Conservation (phyloP, 2,329 filamentous ascomycete genomes). For the Alternaria alternata region DNA sequence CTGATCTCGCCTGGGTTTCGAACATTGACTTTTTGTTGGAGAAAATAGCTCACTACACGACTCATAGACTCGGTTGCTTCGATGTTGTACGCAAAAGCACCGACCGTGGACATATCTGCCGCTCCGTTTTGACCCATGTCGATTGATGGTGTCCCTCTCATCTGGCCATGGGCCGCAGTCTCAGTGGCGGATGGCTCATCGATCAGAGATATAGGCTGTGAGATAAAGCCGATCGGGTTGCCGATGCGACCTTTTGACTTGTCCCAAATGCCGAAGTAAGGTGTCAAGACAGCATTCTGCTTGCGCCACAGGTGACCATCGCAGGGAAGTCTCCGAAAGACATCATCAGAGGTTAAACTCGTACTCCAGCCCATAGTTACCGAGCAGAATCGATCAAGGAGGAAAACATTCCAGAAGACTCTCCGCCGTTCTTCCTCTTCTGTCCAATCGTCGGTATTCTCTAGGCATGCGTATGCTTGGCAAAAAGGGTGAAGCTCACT, state of each 20-base stretch:
- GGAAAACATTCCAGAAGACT: slow-evolving; percentile 32
- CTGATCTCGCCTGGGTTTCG: slow-evolving; percentile 22
- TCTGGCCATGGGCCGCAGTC: not conserved
- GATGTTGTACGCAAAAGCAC: slow-evolving; percentile 30
- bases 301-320: slow-evolving; percentile 33
- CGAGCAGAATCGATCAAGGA: slow-evolving; percentile 28
- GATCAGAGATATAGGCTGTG: slow-evolving; percentile 12
- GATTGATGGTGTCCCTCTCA: not conserved
- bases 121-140: not conserved
- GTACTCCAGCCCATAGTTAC: slow-evolving; percentile 31
- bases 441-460: slow-evolving; percentile 15
- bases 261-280: slow-evolving; percentile 35
- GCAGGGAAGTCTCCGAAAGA: slow-evolving; percentile 26
- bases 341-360: slow-evolving; percentile 30
- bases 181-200: not conserved
- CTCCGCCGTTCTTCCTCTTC: slow-evolving; percentile 29
- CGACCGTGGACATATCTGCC: slow-evolving; percentile 30
- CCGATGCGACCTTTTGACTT: slow-evolving; percentile 28
- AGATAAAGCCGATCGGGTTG: slow-evolving; percentile 23
- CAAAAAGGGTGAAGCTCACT: slow-evolving; percentile 17
- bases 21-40: slow-evolving; percentile 29
- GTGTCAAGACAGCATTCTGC: slow-evolving; percentile 22
- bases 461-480: slow-evolving; percentile 11
- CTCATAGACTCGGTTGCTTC: slow-evolving; percentile 34
- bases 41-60: slow-evolving; percentile 28